Conservation (phyloP, 2,329 filamentous ascomycete species). For the Eutypa lata region DNA sequence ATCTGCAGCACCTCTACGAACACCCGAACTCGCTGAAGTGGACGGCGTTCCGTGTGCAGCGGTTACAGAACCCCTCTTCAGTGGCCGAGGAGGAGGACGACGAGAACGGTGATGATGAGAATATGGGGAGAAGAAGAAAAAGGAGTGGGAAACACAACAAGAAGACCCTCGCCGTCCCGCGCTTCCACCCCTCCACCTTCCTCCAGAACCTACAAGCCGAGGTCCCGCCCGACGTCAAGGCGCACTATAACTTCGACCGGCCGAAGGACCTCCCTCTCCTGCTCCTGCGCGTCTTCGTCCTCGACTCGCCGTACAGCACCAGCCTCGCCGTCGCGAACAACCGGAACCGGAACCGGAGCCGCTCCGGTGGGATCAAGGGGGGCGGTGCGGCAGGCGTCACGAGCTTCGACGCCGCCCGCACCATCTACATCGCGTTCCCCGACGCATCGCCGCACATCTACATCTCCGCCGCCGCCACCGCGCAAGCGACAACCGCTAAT, state of each 20-base stretch:
- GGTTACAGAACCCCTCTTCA: constrained; percentile 38
- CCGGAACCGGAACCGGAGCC: constrained; percentile 14
- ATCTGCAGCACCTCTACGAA: constrained; percentile 63
- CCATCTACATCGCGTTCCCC: constrained; percentile 79
- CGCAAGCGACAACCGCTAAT: constrained; percentile 45
- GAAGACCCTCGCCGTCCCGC: constrained; percentile 54
- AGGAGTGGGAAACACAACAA: constrained; percentile 37
- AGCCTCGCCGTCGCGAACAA: constrained; percentile 41
- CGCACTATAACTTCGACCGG: constrained; percentile 78
- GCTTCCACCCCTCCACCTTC: constrained; percentile 79
- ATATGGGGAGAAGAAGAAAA: constrained; percentile 17
- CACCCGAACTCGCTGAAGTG: constrained; percentile 63
- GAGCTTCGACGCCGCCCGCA: constrained; percentile 62
- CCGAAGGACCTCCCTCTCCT: constrained; percentile 66
- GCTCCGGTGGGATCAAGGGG: constrained; percentile 15
- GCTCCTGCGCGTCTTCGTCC: constrained; percentile 73
- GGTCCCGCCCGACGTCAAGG: constrained; percentile 75
- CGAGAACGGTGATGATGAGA: constrained; percentile 5
- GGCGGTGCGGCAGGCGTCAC: constrained; percentile 30
- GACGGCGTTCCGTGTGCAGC: constrained; percentile 59
- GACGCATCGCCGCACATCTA: constrained; percentile 77
- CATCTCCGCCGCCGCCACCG: constrained; percentile 35
- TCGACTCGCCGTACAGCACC: constrained; percentile 77
- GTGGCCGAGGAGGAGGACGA: constrained; percentile 33
- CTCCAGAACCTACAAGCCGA: constrained; percentile 71